A percentile compares a stretch with the other conserved stretches of the same genome.
These are phyloP conservation scores for Tolypocladium guangdongense DNA, from an alignment of 2,329 filamentous ascomycete species.

Conservation along the genomic window DNA sequence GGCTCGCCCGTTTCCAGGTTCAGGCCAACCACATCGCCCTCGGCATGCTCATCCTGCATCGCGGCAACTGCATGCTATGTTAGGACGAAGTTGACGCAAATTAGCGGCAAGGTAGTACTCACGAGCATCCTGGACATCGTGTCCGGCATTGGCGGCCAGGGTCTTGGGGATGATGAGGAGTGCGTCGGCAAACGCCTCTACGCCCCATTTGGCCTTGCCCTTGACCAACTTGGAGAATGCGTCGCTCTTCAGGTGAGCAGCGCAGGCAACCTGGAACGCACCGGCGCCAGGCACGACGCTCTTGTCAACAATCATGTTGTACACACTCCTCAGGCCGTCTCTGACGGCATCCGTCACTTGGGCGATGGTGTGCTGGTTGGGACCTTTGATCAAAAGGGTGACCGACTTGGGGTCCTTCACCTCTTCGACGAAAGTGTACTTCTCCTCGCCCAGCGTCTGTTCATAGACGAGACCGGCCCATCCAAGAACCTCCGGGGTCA, in stretches of 20 bases:
- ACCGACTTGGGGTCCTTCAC: slow-evolving; percentile 98
- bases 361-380: slow-evolving; percentile 90
- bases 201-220: slow-evolving; percentile 95
- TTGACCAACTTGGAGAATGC: slow-evolving; percentile 83
- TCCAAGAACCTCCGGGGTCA: slow-evolving; percentile 77
- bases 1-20: slow-evolving; percentile 79
- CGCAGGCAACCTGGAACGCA: slow-evolving; percentile 91
- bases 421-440: slow-evolving; percentile 97
- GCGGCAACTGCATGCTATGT: slow-evolving; percentile 52
- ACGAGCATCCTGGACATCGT: slow-evolving; percentile 93
- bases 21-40: slow-evolving; percentile 78
- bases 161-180: slow-evolving; percentile 95
- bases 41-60: slow-evolving; percentile 73
- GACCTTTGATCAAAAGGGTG: slow-evolving; percentile 94
- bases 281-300: slow-evolving; percentile 91
- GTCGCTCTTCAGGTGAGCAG: slow-evolving; percentile 76
- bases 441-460: slow-evolving; percentile 95
- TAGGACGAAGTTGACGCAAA: slow-evolving; percentile 2
- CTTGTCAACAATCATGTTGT: slow-evolving; percentile 99
- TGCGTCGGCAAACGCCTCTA: slow-evolving; percentile 89
- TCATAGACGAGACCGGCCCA: slow-evolving; percentile 97
- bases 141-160: slow-evolving; percentile 86
- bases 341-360: slow-evolving; percentile 95
- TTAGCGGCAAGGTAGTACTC: slow-evolving; percentile 30
- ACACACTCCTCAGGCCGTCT: slow-evolving; percentile 89